These are phyloP conservation scores for Pyrus bretschneideri DNA, from an alignment of 306 rosid genomes.

Conservation along the genomic window DNA sequence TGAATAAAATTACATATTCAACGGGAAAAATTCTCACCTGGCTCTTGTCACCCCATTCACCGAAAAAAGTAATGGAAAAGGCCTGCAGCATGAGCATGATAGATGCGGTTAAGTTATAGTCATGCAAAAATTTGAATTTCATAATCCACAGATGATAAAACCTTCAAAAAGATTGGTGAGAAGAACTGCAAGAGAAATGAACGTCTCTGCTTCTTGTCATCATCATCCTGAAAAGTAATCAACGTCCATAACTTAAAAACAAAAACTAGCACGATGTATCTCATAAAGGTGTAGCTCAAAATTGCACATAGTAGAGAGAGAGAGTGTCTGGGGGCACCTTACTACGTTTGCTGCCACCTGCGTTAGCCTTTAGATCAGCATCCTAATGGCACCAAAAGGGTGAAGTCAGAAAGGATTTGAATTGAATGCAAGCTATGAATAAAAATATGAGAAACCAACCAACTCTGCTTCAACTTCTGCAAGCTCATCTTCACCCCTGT, in stretches of 20 bases:
- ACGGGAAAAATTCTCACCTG: slow-evolving; percentile 51
- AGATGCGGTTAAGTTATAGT: slow-evolving; percentile 12
- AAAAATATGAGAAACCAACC: slow-evolving; percentile 36
- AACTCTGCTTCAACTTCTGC: slow-evolving; percentile 93
- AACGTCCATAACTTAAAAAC: neutral
- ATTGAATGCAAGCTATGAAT: slow-evolving; percentile 8
- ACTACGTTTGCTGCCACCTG: slow-evolving; percentile 38
- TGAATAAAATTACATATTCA: neutral
- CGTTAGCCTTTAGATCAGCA: slow-evolving; percentile 48
- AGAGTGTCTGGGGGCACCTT: slow-evolving; percentile 36
- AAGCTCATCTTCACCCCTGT: slow-evolving; percentile 75
- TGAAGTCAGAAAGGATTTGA: slow-evolving; percentile 19
- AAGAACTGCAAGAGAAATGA: slow-evolving; percentile 61
- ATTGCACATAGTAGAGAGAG: neutral
- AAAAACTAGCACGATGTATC: neutral
- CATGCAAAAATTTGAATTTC: slow-evolving; percentile 6
- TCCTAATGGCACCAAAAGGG: slow-evolving; percentile 12
- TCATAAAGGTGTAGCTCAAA: neutral
- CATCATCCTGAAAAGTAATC: slow-evolving; percentile 51
- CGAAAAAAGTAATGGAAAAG: slow-evolving; percentile 90
- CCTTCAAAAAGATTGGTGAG: slow-evolving; percentile 80
- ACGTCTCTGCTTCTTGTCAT: slow-evolving; percentile 54
- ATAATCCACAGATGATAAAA: slow-evolving; percentile 17
- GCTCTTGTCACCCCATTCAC: slow-evolving; percentile 99
- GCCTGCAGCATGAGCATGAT: slow-evolving; percentile 45